A percentile compares a stretch with the other conserved stretches of the same genome.
These are phyloP conservation scores for Friedmanniomyces endolithicus DNA, from an alignment of 495 filamentous ascomycete species.

Conservation along the genomic window DNA sequence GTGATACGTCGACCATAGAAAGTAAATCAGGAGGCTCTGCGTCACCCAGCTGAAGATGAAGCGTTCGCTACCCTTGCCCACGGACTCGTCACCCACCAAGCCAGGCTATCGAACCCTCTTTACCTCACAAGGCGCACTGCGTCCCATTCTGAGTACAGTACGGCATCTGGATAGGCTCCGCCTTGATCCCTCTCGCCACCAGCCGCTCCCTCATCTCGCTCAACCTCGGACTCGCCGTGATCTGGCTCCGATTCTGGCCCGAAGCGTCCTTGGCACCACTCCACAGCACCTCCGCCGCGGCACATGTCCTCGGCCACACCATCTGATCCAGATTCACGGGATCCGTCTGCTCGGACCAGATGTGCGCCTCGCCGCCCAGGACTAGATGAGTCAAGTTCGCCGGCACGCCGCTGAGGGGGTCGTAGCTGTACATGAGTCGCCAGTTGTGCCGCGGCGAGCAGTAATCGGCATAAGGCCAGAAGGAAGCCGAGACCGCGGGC, in stretches of 20 bases:
- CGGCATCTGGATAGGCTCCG: conserved; percentile 45
- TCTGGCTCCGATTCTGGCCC: conserved; percentile 52
- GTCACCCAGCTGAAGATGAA: background rate
- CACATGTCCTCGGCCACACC: conserved; percentile 59
- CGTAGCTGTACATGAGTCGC: conserved; percentile 65
- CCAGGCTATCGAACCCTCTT: background rate
- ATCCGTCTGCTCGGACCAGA: conserved; percentile 72
- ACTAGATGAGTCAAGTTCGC: conserved; percentile 47
- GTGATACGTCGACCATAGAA: background rate
- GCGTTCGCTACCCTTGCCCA: background rate
- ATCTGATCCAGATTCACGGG: conserved; percentile 52
- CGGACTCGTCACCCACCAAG: background rate
- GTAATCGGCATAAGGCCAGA: conserved; percentile 64
- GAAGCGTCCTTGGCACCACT: conserved; percentile 47
- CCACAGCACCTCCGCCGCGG: conserved; percentile 68
- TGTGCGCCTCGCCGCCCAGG: conserved; percentile 61
- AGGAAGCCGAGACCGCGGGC: conserved; percentile 31
- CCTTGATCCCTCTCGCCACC: conserved; percentile 49
- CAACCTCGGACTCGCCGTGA: conserved; percentile 51
- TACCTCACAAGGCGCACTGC: conserved; percentile 16
- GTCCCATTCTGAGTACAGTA: conserved; percentile 38
- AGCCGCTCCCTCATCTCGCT: conserved; percentile 61
- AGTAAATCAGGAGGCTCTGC: background rate
- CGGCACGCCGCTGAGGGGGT: conserved; percentile 51
- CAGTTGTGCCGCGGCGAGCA: conserved; percentile 63